Evolutionary conservation across 2,329 filamentous ascomycete genomes (phyloP), one percentile per base, ranked within the genome.

Genomic region (Venturia asperata): DNA sequence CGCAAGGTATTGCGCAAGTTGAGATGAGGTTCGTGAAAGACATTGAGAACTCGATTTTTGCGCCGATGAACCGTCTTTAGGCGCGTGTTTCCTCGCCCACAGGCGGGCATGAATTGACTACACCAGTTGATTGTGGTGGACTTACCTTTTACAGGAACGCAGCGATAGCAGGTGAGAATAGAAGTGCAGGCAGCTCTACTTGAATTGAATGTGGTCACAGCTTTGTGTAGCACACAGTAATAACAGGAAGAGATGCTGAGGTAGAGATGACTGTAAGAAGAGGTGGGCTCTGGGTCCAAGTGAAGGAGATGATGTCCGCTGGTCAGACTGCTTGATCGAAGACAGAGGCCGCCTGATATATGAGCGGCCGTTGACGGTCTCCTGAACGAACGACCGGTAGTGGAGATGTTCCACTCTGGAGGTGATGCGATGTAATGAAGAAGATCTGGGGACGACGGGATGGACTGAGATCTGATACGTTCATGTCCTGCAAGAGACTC

Each of bases 401-500:
- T 34, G 49, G 30, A 56, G 24, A 37, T 56, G 24, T 56, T 56
- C 30, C 47, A 52, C 47, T 52, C 30, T 58, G 30, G 30, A 27
- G 27, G 30, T 27, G 47, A 34, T 58, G 52, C 52, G 24, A 52
- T 27, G 30, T 27, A 58, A n/a, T 27, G 42, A 42, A 27, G 37
- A 27, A 61, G 10, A 42, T 27, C 27, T 63, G 24, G 34, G 45
- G 43, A 30, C 62, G 24, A 39, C 43, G 42, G 41, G 30, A 55
- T 39, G 47, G 62, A 34, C 37, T 63, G 43, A 24, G 34, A 63
- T 63, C 62, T 49, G 43, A 63, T 42, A 63, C 62, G 62, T 49
- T 63, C 47, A 52, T 63, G 24, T 39, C 43, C 42, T 63, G 62
- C 62, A 63, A 30, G 62, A 42, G n/a, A 43, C 62, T 63, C 62